phyloP scores from a whole-genome alignment of 257 asterid species.

The Orobanche coerulescens region DNA sequence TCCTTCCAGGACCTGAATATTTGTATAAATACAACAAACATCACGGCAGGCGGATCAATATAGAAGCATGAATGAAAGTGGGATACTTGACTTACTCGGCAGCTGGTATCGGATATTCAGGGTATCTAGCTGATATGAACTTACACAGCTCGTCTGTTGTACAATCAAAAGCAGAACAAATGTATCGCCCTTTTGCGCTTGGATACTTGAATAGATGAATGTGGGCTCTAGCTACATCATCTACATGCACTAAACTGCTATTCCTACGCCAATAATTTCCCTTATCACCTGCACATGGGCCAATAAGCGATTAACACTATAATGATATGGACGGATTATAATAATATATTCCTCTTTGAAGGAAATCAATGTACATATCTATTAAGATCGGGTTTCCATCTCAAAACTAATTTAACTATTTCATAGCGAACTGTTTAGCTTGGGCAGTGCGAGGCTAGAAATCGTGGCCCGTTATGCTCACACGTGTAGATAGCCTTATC shows the following conservation, averaged over 20 bases:
- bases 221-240: constrained; percentile 9
- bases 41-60: too few relatives aligned
- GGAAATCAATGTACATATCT: too few relatives aligned
- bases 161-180: background rate
- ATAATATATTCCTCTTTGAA: too few relatives aligned
- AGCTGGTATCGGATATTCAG: constrained; percentile 23
- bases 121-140: constrained; percentile 26
- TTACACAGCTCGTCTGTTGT: background rate
- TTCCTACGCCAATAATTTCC: background rate
- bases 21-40: background rate
- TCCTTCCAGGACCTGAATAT: background rate
- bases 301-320: too few relatives aligned
- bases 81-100: background rate
- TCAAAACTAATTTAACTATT: too few relatives aligned
- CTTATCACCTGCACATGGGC: background rate
- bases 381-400: too few relatives aligned
- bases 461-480: too few relatives aligned
- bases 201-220: background rate
- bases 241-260: constrained; percentile 7
- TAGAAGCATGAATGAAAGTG: background rate
- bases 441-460: too few relatives aligned
- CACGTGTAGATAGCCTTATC: too few relatives aligned
- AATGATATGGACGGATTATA: too few relatives aligned
- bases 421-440: too few relatives aligned
- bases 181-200: background rate